Base-by-base conservation (phyloP, 1,284 basidiomycete species). In the Tilletia walkeri region DNA sequence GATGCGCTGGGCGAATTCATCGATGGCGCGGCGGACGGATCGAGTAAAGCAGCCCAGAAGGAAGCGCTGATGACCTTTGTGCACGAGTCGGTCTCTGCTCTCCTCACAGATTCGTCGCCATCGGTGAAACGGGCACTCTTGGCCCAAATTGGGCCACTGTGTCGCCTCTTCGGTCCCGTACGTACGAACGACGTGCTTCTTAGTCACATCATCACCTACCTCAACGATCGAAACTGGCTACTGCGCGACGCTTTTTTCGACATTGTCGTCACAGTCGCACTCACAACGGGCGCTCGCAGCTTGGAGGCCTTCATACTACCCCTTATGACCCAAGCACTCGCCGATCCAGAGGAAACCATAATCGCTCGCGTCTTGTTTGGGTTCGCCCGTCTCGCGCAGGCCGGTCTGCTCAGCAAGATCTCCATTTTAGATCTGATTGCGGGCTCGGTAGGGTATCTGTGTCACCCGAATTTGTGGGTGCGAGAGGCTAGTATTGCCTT, bases 141-240 rank as follows among this genome's bases (percentile, higher is more conserved):
- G 0, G 78, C 91, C 70, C 89, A 93, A 76, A 92, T 98, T 41
- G 91, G 91, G 0, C 89, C 91, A 0, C 86, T 99, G 5, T 97
- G 94, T 81, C 89, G 93, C 67, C 97, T 99, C 86, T 89, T 99
- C 48, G 95, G 95, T 2, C 86, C 92, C 34, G 91, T 93, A 80
- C 91, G 90, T 81, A 95, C 96, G 0, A 95, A 96, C 84, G 95
- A 99, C 77, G 91, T 95, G 2, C 86, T 99, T 5, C 86, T 99
- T 24, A 94, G 93, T 76, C 95, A 99, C 83, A 95, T 99, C 90
- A 95, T 99, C 83, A 99, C 96, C 0, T 99, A 97, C 80, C 88
- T 99, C 76, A 99, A 99, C 81, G 95, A 98, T 79, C 93, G 96
- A 80, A 83, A 85, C 41, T 98, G 95, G 95, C 85, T 92, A 30